phyloP scores from a whole-genome alignment of 2,329 filamentous ascomycete species.

The Alternaria brassicae region DNA sequence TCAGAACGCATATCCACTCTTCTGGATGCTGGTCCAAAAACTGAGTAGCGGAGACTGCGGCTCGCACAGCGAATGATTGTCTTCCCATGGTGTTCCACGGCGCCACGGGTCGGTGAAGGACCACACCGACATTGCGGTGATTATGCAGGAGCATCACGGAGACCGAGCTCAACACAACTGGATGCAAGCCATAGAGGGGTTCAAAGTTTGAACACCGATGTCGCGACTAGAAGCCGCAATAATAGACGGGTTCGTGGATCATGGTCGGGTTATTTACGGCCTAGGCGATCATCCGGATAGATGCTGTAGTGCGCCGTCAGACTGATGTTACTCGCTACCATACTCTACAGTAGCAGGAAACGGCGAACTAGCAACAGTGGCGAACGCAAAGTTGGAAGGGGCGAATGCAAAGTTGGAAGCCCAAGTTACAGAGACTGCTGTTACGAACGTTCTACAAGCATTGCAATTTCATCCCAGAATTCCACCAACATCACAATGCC shows the following conservation, averaged over 20 bases:
- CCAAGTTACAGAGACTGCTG: neutral
- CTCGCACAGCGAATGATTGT: slow-evolving; percentile 2
- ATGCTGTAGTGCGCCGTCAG: neutral
- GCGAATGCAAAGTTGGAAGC: neutral
- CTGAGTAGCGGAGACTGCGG: neutral
- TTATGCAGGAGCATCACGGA: slow-evolving; percentile 8
- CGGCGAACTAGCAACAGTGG: neutral
- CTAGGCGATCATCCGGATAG: slow-evolving; percentile 6
- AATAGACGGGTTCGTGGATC: slow-evolving; percentile 2
- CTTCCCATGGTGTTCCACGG: slow-evolving; percentile 5
- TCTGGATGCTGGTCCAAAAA: neutral
- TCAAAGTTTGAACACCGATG: slow-evolving; percentile 5
- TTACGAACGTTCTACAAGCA: neutral
- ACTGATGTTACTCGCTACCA: slow-evolving; percentile 5
- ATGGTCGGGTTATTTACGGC: neutral
- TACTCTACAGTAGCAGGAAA: neutral
- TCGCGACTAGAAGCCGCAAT: neutral
- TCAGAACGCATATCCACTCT: slow-evolving; percentile 3
- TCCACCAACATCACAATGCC: slow-evolving; percentile 16
- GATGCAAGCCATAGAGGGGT: neutral
- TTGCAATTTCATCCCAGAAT: neutral
- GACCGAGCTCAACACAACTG: neutral
- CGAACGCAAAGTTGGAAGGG: neutral
- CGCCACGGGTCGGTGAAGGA: slow-evolving; percentile 6
- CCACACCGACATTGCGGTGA: slow-evolving; percentile 6